Base-by-base conservation (phyloP, 768 basidiomycete species). In the Fistulinella prunicolor region DNA sequence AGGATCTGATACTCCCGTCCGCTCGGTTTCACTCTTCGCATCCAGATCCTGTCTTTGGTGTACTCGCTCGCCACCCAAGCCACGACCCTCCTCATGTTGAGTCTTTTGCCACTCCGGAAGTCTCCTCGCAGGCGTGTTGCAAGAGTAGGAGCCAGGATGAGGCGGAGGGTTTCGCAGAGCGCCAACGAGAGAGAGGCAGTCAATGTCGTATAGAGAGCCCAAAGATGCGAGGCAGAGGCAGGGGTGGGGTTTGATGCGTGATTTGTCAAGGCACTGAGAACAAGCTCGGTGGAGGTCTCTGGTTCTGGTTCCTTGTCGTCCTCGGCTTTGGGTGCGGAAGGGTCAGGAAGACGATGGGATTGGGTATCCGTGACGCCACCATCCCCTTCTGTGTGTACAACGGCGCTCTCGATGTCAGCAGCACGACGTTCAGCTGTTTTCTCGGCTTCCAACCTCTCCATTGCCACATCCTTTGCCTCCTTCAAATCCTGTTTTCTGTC, bases 31-130 rank as follows among this genome's bases (percentile, higher is more conserved):
- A 94, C 96, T 19, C 96, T 81, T 21, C 95, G 86, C 29, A 98
- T 75, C 96, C 96, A 99, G 55, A 98, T 98, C 70, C 94, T 94
- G 77, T 99, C 95, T 67, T 98, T 98, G 43, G 94, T 98, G 74
- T 91, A 99, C 70, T 99, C 96, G 70, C 88, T 91, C 29, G 96
- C 95, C 51, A 99, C 94, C 74, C 95, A 98, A 3, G 89, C 83
- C 51, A 99, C 94, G 66, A 98, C 92, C 70, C 94, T 94, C 66
- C 94, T 93, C 95, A 98, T 97, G 69, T 98, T 98, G 24, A 99
- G 79, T 17, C 95, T 80, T 70, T 99, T 99, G 44, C 96, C 96
- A 0, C 91, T 94, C 24, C 94, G 88, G 68, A 96, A 99, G 73
- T 98, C 96, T 32, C 96, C 96, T 69, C 89, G 87, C 37, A 99